Base-by-base conservation (phyloP, 1,284 basidiomycete species). In the Taiwanofungus camphoratus region DNA sequence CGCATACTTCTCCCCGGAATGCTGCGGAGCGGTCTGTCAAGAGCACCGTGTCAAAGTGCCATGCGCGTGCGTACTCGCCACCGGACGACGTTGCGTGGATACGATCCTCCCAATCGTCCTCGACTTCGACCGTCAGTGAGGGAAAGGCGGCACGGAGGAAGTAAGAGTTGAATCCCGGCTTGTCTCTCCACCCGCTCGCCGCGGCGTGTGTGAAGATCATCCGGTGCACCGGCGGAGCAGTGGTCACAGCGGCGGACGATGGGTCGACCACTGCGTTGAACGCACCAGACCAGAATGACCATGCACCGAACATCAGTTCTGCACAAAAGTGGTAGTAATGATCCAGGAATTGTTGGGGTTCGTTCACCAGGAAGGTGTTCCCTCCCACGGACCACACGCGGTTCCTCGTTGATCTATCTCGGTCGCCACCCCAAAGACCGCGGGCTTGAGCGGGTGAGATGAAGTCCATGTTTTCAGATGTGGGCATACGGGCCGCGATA, bases 301-400 rank as follows among this genome's bases (percentile, higher is more conserved):
- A 86, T 1, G 75, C 65, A 31, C 86, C 86, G 36, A 90, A 67
- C 44, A 88, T 64, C 38, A 88, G 74, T 58, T 91, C 87, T 0
- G 82, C 87, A 26, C 82, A 83, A 50, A 88, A 81, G 63, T 91
- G 87, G 62, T 89, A 91, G 61, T 88, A 90, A 59, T 91, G 87
- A 43, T 74, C 69, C 22, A 90, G 72, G 68, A 90, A 85, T 57
- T 85, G 82, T 5, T 60, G 45, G 1, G 82, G 82, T 49, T 86
- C 83, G 56, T 85, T 84, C 55, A 79, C 68, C 32, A 86, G 65
- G 48, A 82, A 77, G 11, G 86, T 85, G 57, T 79, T 82, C 5
- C 88, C 87, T 37, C 77, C 72, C 39, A 89, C 74, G 18, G 74
- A 70, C 67, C 73, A 80, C 15, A 88, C 73, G 15, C 75, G 67